These are phyloP conservation scores for Nemania diffusa DNA, from an alignment of 2,329 filamentous ascomycete genomes.

Conservation along the genomic window DNA sequence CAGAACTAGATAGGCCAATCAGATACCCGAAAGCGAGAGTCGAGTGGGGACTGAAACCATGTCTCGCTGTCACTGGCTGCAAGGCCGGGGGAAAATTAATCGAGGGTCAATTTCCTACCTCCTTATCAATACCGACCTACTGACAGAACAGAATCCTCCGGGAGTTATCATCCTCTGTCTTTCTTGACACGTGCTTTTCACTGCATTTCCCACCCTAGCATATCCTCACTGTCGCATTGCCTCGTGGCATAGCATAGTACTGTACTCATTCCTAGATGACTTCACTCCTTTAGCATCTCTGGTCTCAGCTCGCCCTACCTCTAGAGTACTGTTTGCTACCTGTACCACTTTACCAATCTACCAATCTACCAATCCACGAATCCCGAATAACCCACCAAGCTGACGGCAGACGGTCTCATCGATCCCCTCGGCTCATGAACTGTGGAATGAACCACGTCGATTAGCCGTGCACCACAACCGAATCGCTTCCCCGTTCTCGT, in stretches of 20 bases:
- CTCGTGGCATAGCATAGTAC: conserved; percentile 20
- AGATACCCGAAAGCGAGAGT: background rate
- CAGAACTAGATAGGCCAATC: conserved; percentile 16
- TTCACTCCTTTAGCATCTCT: conserved; percentile 48
- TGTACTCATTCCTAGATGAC: conserved; percentile 41
- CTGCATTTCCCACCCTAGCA: background rate
- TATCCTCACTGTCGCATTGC: conserved; percentile 10
- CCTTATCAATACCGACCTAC: conserved; percentile 28
- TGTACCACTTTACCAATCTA: background rate
- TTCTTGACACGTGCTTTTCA: conserved; percentile 1
- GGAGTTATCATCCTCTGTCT: background rate
- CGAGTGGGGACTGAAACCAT: conserved; percentile 4
- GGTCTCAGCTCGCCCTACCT: conserved; percentile 22
- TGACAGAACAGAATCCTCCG: background rate
- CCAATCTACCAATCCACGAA: background rate
- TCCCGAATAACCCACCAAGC: background rate
- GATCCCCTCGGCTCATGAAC: background rate
- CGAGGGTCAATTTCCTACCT: conserved; percentile 22
- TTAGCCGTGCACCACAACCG: background rate
- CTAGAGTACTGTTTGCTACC: background rate
- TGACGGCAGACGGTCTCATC: background rate
- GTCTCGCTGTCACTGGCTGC: conserved; percentile 8
- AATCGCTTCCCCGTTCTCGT: background rate
- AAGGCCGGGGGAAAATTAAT: conserved; percentile 30
- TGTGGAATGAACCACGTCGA: conserved; percentile 4